Evolutionary conservation across 2,329 filamentous ascomycete species (phyloP).

Genomic region (Hypoxylon sp.): DNA sequence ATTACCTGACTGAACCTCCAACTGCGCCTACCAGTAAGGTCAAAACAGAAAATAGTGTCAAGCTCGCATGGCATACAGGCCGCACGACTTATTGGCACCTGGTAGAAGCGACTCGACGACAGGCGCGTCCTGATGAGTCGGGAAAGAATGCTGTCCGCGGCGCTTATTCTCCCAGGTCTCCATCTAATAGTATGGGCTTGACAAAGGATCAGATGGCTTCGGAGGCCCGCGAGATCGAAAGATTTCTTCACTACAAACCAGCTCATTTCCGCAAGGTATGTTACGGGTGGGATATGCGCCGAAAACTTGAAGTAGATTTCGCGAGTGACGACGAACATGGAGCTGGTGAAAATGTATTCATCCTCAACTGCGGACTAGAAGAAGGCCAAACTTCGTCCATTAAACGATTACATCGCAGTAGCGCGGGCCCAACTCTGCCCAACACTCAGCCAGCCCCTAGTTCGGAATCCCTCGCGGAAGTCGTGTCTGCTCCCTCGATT

Average conservation of each 20-base stretch:
- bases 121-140: constrained; percentile 79
- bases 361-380: constrained; percentile 80
- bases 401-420: constrained; percentile 61
- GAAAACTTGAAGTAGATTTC: constrained; percentile 90
- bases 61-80: constrained; percentile 84
- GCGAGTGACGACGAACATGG: constrained; percentile 82
- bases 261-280: constrained; percentile 84
- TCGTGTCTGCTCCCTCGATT: constrained; percentile 48
- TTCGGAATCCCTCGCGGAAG: constrained; percentile 27
- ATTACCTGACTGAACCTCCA: constrained; percentile 83
- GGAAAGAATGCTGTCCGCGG: constrained; percentile 77
- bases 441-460: constrained; percentile 14
- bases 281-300: constrained; percentile 92
- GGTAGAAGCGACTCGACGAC: constrained; percentile 81
- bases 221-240: constrained; percentile 87
- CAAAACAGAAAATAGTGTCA: constrained; percentile 70
- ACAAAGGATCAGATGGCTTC: constrained; percentile 78
- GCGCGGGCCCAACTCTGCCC: constrained; percentile 38
- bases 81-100: constrained; percentile 86
- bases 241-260: constrained; percentile 79
- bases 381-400: constrained; percentile 66
- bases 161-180: constrained; percentile 85
- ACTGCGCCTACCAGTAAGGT: constrained; percentile 65
- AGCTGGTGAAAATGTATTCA: constrained; percentile 82
- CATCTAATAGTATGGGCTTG: constrained; percentile 80